Evolutionary conservation across 805 yeast genomes (phyloP), one percentile per base, ranked within the genome.

Genomic region (Komagataella pastoris): DNA sequence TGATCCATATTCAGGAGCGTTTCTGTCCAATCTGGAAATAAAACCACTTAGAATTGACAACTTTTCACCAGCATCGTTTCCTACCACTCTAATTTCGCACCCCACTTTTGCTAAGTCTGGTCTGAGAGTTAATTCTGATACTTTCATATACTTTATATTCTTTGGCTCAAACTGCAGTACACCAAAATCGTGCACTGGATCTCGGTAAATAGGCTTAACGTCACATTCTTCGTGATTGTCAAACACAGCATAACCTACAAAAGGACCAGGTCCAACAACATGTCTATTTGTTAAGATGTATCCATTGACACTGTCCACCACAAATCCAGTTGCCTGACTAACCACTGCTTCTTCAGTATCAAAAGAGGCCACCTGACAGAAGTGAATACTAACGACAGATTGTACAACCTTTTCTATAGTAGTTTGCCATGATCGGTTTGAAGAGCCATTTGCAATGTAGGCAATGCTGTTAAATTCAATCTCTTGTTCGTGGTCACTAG

Each of bases 61-160:
- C 66, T 90, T 89, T 65, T 90, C 97, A 62, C 97, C 97, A 12
- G 96, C 95, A 70, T 90, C 97, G 66, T 90, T 90, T 72, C 97
- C 97, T 44, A 90, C 90, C 24, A 90, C 96, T 60, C 97, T 77
- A 61, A 90, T 89, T 64, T 90, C 97, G 45, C 88, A 79, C 44
- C 97, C 97, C n/a, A 90, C 90, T 59, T 78, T 76, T 24, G 96
- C 96, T 54, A 84, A 71, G 17, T 87, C 91, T 0, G 97, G 97
- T 56, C 77, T 74, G 51, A 90, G 69, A 46, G 76, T 75, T 49
- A 90, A 72, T 45, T 83, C 83, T 50, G 74, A 74, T 3, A 90
- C 74, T 48, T 75, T 65, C 85, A 88, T 83, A 61, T 89, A 85
- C 64, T 85, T 85, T 54, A 90, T 77, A 17, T 70, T 72, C 17